A percentile compares a stretch with the other conserved stretches of the same genome.
phyloP scores from a whole-genome alignment of 345 rosid species.

The Aquilaria malaccensis region DNA sequence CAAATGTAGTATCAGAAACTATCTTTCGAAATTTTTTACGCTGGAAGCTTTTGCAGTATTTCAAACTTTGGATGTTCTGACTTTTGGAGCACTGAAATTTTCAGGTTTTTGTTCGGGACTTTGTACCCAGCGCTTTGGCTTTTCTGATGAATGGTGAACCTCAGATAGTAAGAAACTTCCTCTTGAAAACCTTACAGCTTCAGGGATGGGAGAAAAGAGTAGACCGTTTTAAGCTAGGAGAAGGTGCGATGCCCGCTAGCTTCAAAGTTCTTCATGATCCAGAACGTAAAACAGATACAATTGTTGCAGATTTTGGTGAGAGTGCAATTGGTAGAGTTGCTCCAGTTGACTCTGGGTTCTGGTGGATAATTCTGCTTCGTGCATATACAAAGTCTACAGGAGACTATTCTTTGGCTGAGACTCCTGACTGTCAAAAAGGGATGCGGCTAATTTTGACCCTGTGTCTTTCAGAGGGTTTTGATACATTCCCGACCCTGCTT shows the following conservation, averaged over 20 bases:
- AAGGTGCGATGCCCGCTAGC: conserved; percentile 86
- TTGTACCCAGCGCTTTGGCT: conserved; percentile 81
- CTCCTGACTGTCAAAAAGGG: conserved; percentile 71
- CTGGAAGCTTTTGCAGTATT: too few species aligned
- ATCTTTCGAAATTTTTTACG: too few species aligned
- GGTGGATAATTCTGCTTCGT: conserved; percentile 89
- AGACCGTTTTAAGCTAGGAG: conserved; percentile 73
- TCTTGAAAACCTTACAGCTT: conserved; percentile 56
- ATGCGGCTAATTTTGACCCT: conserved; percentile 67
- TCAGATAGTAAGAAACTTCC: conserved; percentile 67
- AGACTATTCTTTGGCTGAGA: conserved; percentile 55
- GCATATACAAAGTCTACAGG: conserved; percentile 79
- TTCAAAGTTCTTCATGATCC: conserved; percentile 80
- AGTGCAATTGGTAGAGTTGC: conserved; percentile 87
- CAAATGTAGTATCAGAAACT: too few species aligned
- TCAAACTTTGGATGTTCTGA: too few species aligned
- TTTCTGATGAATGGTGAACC: conserved; percentile 78
- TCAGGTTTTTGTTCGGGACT: conserved; percentile 75
- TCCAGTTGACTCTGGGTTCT: conserved; percentile 81
- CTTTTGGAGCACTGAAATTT: not conserved
- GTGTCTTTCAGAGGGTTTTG: conserved; percentile 80
- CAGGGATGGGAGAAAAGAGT: conserved; percentile 68
- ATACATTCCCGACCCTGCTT: conserved; percentile 80
- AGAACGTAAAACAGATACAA: conserved; percentile 44
- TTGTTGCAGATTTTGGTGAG: conserved; percentile 79